Percentiles rank a stretch among this genome's conserved stretches.
Conservation (phyloP, 805 yeast species). For the Metschnikowia hibisci region DNA sequence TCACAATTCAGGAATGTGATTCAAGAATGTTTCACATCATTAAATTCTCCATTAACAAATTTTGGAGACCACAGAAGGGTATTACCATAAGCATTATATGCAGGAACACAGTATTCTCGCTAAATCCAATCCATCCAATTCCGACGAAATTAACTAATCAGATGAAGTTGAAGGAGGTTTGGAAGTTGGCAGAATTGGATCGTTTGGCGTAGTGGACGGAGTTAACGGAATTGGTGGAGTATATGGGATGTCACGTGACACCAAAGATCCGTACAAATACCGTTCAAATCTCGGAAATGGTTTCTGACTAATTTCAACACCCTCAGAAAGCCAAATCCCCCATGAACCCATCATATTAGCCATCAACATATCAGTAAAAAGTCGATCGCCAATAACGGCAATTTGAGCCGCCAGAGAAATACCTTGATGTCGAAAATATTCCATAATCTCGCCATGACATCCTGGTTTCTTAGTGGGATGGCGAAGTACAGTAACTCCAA, state of each 20-base stretch:
- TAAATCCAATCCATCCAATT: too few species aligned
- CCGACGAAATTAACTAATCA: too few species aligned
- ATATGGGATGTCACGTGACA: slow-evolving; percentile 13
- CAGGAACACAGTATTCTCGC: too few species aligned
- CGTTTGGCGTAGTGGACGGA: too few species aligned
- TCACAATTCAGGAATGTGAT: too few species aligned
- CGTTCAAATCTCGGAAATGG: slow-evolving; percentile 54
- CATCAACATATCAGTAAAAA: slow-evolving; percentile 89
- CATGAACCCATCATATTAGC: slow-evolving; percentile 89
- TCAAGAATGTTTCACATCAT: too few species aligned
- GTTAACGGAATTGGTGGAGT: slow-evolving; percentile 17
- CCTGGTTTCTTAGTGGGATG: slow-evolving; percentile 83
- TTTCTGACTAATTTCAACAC: slow-evolving; percentile 57
- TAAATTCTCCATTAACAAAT: too few species aligned
- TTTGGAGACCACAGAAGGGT: too few species aligned
- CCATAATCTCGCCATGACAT: slow-evolving; percentile 63
- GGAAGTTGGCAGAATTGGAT: too few species aligned
- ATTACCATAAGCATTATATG: too few species aligned
- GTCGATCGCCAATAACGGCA: slow-evolving; percentile 85
- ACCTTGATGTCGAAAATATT: slow-evolving; percentile 49
- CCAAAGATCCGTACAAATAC: slow-evolving; percentile 22
- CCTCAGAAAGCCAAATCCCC: slow-evolving; percentile 79
- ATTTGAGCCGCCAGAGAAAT: slow-evolving; percentile 55
- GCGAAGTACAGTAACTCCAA: slow-evolving; percentile 67
- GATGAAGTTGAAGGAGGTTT: too few species aligned